Conservation (phyloP, 805 yeast genomes). For the Citeromyces nyonsensis region DNA sequence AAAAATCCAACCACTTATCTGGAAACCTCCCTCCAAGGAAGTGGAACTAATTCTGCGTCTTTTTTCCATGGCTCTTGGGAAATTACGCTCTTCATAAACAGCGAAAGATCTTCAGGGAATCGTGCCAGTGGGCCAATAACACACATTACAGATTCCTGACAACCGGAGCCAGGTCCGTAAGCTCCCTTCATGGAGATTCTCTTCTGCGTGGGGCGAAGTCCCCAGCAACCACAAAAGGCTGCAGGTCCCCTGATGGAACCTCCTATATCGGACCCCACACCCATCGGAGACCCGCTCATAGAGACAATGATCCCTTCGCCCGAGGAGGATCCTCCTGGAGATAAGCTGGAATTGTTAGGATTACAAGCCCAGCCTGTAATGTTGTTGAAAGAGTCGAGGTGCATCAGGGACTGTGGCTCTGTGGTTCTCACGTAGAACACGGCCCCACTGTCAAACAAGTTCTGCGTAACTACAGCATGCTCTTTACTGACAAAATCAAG, state of each 20-base stretch:
- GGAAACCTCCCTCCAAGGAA: slow-evolving; percentile 30
- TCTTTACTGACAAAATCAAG: slow-evolving; percentile 21
- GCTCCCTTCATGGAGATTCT: slow-evolving; percentile 25
- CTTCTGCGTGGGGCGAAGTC: slow-evolving; percentile 31
- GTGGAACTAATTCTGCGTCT: slow-evolving; percentile 29
- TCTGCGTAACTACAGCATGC: slow-evolving; percentile 22
- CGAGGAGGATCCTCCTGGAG: slow-evolving; percentile 39
- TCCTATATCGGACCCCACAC: slow-evolving; percentile 32
- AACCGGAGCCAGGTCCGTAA: slow-evolving; percentile 16
- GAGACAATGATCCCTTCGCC: slow-evolving; percentile 36
- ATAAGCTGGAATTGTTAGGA: slow-evolving; percentile 27
- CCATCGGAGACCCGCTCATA: slow-evolving; percentile 26
- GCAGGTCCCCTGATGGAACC: slow-evolving; percentile 44
- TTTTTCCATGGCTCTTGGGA: slow-evolving; percentile 38
- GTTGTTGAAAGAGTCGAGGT: slow-evolving; percentile 38
- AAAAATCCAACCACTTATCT: no score
- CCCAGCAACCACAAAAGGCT: slow-evolving; percentile 32
- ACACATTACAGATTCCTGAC: slow-evolving; percentile 25
- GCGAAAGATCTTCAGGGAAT: slow-evolving; percentile 30
- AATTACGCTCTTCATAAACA: slow-evolving; percentile 27
- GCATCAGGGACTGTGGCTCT: slow-evolving; percentile 41
- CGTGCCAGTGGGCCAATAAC: slow-evolving; percentile 33
- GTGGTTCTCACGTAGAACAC: slow-evolving; percentile 39
- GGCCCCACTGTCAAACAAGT: slow-evolving; percentile 35
- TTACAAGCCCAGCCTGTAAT: slow-evolving; percentile 33